Evolutionary conservation across 2,329 filamentous ascomycete species (phyloP).

Genomic region (Sporothrix luriei): DNA sequence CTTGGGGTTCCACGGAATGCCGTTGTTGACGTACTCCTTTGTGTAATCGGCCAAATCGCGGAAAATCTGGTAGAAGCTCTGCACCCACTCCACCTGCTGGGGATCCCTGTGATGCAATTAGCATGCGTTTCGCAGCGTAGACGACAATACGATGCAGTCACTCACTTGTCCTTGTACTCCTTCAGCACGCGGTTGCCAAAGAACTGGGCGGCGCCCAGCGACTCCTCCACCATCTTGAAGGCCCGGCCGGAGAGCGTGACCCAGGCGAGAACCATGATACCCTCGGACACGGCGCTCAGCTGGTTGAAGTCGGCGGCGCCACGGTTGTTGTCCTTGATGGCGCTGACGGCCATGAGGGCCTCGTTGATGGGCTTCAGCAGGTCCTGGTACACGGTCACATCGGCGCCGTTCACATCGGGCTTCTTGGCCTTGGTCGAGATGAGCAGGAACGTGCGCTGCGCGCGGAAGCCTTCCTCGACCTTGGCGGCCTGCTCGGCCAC

Average conservation of each 20-base stretch:
- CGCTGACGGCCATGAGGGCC: constrained; percentile 74
- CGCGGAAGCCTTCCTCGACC: constrained; percentile 69
- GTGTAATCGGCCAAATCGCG: constrained; percentile 80
- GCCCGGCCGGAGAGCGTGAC: constrained; percentile 82
- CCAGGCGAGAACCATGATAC: constrained; percentile 88
- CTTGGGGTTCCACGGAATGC: constrained; percentile 83
- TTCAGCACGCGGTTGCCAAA: constrained; percentile 93
- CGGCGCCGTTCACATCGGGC: constrained; percentile 66
- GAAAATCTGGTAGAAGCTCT: constrained; percentile 90
- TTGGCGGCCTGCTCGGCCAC: constrained; percentile 73
- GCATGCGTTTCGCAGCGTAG: neutral
- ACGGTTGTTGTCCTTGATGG: constrained; percentile 80
- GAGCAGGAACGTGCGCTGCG: constrained; percentile 84
- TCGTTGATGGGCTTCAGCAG: constrained; percentile 86
- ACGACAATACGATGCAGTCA: neutral
- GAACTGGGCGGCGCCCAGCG: constrained; percentile 82
- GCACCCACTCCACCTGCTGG: constrained; percentile 83
- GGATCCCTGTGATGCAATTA: constrained; percentile 60
- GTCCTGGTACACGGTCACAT: constrained; percentile 69
- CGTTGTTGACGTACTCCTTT: constrained; percentile 77
- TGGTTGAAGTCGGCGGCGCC: constrained; percentile 76
- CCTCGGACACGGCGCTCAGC: constrained; percentile 83
- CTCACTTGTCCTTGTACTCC: constrained; percentile 74
- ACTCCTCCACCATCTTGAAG: constrained; percentile 81
- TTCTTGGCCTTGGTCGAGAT: constrained; percentile 91